phyloP scores from a whole-genome alignment of 768 basidiomycete genomes.

The Lentinula boryana region DNA sequence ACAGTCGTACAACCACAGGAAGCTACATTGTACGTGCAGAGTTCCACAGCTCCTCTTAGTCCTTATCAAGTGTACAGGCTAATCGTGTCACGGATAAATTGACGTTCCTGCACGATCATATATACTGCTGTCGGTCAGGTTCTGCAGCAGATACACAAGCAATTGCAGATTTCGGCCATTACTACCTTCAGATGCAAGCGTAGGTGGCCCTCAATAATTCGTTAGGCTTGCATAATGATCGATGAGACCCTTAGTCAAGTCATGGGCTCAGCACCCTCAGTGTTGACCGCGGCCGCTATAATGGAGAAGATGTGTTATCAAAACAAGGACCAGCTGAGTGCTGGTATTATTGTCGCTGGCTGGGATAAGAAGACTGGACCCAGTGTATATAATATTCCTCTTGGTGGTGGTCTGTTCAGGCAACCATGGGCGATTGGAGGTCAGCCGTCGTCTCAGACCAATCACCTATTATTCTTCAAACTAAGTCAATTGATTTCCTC shows the following conservation, averaged over 20 bases:
- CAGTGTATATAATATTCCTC: slow-evolving; percentile 93
- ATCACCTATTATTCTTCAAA: neutral
- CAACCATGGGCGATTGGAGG: slow-evolving; percentile 99
- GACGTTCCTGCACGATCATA: slow-evolving; percentile 92
- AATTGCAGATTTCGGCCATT: slow-evolving; percentile 86
- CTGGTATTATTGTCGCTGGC: slow-evolving; percentile 96
- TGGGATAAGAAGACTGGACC: slow-evolving; percentile 93
- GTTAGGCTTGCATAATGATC: neutral
- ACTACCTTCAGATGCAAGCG: slow-evolving; percentile 72
- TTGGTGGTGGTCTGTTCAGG: slow-evolving; percentile 94
- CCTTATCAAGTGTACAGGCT: slow-evolving; percentile 43
- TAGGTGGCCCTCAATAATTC: slow-evolving; percentile 27
- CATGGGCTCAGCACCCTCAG: slow-evolving; percentile 63
- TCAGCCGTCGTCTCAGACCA: slow-evolving; percentile 25
- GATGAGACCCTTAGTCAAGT: slow-evolving; percentile 37
- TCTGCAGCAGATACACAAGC: slow-evolving; percentile 98
- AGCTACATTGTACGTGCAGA: slow-evolving; percentile 76
- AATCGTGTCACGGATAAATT: slow-evolving; percentile 99
- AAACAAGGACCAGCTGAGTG: slow-evolving; percentile 85
- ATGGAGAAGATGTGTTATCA: slow-evolving; percentile 89
- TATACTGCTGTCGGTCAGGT: slow-evolving; percentile 98
- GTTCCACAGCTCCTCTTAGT: neutral
- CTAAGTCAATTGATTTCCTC: neutral
- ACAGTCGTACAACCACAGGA: slow-evolving; percentile 95
- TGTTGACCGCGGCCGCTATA: slow-evolving; percentile 72